Evolutionary conservation across 1,284 basidiomycete species (phyloP).

Genomic region (Cerioporus squamosus): DNA sequence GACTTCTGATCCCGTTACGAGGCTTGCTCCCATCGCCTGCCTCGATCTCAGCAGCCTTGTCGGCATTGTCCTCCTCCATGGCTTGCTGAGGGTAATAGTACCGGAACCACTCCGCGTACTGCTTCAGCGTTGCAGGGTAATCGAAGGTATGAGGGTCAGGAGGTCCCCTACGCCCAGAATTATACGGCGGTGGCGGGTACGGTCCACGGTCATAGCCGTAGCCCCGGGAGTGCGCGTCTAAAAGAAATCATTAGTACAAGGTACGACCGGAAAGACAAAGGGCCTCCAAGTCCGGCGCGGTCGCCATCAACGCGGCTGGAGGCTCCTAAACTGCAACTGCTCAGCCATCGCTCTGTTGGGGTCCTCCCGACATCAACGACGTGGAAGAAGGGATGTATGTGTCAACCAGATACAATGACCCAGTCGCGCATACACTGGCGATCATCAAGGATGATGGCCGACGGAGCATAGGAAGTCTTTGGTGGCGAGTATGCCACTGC

Average conservation of each 20-base stretch:
- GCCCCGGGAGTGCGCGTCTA: constrained; percentile 67
- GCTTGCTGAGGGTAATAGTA: constrained; percentile 79
- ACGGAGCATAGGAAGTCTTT: too few relatives aligned
- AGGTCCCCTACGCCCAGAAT: constrained; percentile 58
- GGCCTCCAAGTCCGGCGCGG: too few relatives aligned
- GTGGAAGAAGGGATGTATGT: too few relatives aligned
- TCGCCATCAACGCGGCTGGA: too few relatives aligned
- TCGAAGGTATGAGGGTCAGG: constrained; percentile 85
- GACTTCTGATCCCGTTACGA: constrained; percentile 76
- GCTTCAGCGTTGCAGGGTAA: constrained; percentile 80
- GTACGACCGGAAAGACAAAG: not conserved
- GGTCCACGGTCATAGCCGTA: constrained; percentile 63
- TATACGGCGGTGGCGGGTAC: constrained; percentile 45
- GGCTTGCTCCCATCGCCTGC: constrained; percentile 79
- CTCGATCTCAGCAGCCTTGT: constrained; percentile 81
- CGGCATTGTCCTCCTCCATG: constrained; percentile 76
- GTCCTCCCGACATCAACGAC: too few relatives aligned
- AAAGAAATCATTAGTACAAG: constrained; percentile 11
- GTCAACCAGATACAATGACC: too few relatives aligned
- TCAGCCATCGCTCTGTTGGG: too few relatives aligned
- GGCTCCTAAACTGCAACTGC: too few relatives aligned
- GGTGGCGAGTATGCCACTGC: too few relatives aligned
- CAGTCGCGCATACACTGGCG: too few relatives aligned
- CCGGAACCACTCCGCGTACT: constrained; percentile 91
- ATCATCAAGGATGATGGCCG: too few relatives aligned